A percentile compares a stretch with the other conserved stretches of the same genome.
Conservation (phyloP, 495 filamentous ascomycete genomes). For the Daldinia decipiens region DNA sequence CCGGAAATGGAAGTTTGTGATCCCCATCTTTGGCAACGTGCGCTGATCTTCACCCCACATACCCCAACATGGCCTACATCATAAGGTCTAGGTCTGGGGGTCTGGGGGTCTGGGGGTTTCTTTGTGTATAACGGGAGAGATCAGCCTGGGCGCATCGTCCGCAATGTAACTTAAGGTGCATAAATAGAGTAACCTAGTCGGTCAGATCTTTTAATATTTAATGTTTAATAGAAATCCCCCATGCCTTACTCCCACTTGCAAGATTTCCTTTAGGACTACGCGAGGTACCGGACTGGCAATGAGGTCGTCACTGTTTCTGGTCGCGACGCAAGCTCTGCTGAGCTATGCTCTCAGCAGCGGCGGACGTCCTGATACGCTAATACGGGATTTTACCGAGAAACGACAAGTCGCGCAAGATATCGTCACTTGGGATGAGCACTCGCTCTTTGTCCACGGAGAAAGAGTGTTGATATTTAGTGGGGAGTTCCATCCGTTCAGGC, state of each 20-base stretch:
- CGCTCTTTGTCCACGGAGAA: slow-evolving; percentile 76
- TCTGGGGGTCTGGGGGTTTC: slow-evolving; percentile 13
- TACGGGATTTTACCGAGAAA: slow-evolving; percentile 32
- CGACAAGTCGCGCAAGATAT: slow-evolving; percentile 24
- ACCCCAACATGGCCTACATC: slow-evolving; percentile 36
- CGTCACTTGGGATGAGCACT: slow-evolving; percentile 81
- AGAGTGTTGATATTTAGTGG: slow-evolving; percentile 77
- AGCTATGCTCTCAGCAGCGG: slow-evolving; percentile 25
- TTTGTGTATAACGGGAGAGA: slow-evolving; percentile 24
- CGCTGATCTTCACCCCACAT: slow-evolving; percentile 39
- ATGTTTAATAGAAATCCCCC: background rate
- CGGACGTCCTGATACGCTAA: slow-evolving; percentile 30
- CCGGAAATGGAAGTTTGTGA: slow-evolving; percentile 27
- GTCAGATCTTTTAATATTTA: too few relatives aligned
- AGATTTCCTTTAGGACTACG: background rate
- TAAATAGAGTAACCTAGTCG: slow-evolving; percentile 14
- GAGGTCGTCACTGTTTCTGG: slow-evolving; percentile 33
- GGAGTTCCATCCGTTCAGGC: slow-evolving; percentile 78
- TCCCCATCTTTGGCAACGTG: slow-evolving; percentile 22
- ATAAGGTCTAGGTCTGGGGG: slow-evolving; percentile 4
- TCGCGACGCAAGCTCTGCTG: slow-evolving; percentile 33
- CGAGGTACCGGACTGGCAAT: slow-evolving; percentile 15
- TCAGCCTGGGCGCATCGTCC: slow-evolving; percentile 10
- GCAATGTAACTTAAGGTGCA: slow-evolving; percentile 15
- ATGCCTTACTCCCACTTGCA: slow-evolving; percentile 6